Evolutionary conservation across 2,329 filamentous ascomycete genomes (phyloP), one percentile per base, ranked within the genome.

Genomic region (Microthyrium microscopicum): DNA sequence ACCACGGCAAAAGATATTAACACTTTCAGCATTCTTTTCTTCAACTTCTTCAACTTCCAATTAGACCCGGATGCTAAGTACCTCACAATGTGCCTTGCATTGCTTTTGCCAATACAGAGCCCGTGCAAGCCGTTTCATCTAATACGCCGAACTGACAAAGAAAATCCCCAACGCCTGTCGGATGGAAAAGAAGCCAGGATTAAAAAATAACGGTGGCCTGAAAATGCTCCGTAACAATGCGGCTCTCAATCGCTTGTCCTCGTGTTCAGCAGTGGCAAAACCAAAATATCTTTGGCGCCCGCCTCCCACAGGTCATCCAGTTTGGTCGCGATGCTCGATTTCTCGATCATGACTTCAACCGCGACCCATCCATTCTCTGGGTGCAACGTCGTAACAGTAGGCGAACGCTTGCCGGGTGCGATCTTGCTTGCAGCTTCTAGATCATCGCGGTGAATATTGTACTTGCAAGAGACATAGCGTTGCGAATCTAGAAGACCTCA

Each of bases 281-380:
- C 80, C 46, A 94, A 55, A 41, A 94, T 84, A 54, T 94, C 85
- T 34, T 73, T 72, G 2, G 84, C 85, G 3, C 84, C 84, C 19
- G 78, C 67, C 47, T 67, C 70, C 20, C 67, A 73, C 50, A 93
- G 54, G 45, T 81, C 68, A 53, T 94, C 85, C 85, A 94, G 94
- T 24, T 79, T 80, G 5, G 71, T 63, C 2, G 84, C 84, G 48
- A 92, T 77, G 47, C 70, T 69, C 61, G 82, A 87, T 62, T 82
- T 81, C 62, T 83, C 75, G 5, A 93, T 85, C 87, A 95, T 95
- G 31, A 76, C 75, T 51, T 74, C 82, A 41, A 95, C 78, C n/a
- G 87, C 85, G 22, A 94, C 83, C 87, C 87, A 95, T 34, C 76
- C 80, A 36, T 82, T 73, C 49, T 82, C 79, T 44, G 94, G 87